A percentile compares a stretch with the other conserved stretches of the same genome.
phyloP scores from a whole-genome alignment of 176 grass and related monocot genomes.

The Raddia guianensis region DNA sequence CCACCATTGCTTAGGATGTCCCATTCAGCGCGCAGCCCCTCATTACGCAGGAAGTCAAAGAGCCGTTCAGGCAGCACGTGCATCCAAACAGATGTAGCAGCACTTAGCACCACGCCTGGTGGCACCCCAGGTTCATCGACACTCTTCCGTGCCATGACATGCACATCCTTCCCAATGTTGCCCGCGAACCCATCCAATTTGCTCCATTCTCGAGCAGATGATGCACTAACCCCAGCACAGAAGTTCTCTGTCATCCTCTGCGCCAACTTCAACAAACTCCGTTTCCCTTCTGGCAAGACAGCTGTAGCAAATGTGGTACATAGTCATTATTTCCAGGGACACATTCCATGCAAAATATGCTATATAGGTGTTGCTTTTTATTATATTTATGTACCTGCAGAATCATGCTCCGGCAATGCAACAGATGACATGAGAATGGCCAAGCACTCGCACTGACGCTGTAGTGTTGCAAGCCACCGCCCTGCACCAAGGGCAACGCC shows the following conservation, averaged over 20 bases:
- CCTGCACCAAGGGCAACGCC: slow-evolving; percentile 82
- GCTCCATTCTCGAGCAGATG: slow-evolving; percentile 82
- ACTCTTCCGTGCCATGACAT: slow-evolving; percentile 70
- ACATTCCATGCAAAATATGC: background rate
- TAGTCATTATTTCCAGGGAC: slow-evolving; percentile 14
- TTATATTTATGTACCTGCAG: slow-evolving; percentile 42
- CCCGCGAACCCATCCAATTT: slow-evolving; percentile 58
- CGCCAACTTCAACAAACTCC: slow-evolving; percentile 89
- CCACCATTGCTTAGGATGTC: slow-evolving; percentile 91
- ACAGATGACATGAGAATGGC: slow-evolving; percentile 73
- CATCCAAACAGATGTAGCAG: slow-evolving; percentile 87
- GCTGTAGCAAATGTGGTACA: slow-evolving; percentile 38
- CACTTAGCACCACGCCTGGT: slow-evolving; percentile 83
- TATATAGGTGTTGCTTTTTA: background rate
- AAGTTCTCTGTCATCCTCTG: slow-evolving; percentile 91
- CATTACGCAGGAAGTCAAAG: slow-evolving; percentile 81
- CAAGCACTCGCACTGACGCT: slow-evolving; percentile 81
- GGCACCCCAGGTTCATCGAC: slow-evolving; percentile 87
- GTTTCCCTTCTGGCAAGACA: slow-evolving; percentile 53
- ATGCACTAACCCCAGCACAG: slow-evolving; percentile 73
- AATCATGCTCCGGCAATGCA: slow-evolving; percentile 31
- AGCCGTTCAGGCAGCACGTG: slow-evolving; percentile 59
- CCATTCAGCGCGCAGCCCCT: slow-evolving; percentile 73
- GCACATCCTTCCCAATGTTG: slow-evolving; percentile 72
- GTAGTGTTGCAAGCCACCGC: slow-evolving; percentile 75